These are phyloP conservation scores for Pyrenopolyporus hunteri DNA, from an alignment of 495 filamentous ascomycete species.

Conservation along the genomic window DNA sequence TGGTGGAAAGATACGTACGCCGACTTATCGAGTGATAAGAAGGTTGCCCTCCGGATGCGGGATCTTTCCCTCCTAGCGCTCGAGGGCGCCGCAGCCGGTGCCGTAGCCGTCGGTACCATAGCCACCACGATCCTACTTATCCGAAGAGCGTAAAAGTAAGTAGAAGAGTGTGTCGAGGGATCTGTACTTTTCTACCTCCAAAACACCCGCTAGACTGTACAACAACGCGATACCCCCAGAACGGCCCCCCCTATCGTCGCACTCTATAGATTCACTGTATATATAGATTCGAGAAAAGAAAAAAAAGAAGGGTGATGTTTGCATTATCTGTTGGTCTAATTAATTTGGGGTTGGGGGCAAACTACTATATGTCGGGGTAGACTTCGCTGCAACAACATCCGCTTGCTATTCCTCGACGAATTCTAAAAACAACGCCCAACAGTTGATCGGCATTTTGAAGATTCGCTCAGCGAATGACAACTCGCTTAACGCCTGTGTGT, in stretches of 20 bases:
- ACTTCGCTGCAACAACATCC: conserved; percentile 19
- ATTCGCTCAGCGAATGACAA: conserved; percentile 36
- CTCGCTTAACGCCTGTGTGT: conserved; percentile 22
- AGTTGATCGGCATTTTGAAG: conserved; percentile 9
- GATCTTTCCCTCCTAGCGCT: conserved; percentile 75
- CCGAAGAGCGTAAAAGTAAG: conserved; percentile 38
- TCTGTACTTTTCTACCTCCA: conserved; percentile 10
- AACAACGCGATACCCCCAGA: conserved; percentile 21
- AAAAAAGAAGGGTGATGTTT: conserved; percentile 27
- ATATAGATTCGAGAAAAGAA: not conserved
- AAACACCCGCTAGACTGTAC: conserved; percentile 13
- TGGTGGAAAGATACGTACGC: conserved; percentile 43
- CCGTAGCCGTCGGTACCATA: conserved; percentile 65
- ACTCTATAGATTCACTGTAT: conserved; percentile 1
- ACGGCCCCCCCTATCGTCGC: not conserved
- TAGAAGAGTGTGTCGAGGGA: not conserved
- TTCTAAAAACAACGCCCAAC: conserved; percentile 29
- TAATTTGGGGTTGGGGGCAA: conserved; percentile 11
- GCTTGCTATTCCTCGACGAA: conserved; percentile 21
- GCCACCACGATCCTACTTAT: conserved; percentile 57
- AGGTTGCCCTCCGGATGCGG: conserved; percentile 69
- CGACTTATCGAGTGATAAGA: conserved; percentile 74
- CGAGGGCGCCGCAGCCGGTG: conserved; percentile 76
- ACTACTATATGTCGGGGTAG: conserved; percentile 26
- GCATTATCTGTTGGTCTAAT: conserved; percentile 36